Percentiles rank a stretch among this genome's conserved stretches.
These are phyloP conservation scores for Hymenochaete sp. DNA, from an alignment of 1,284 basidiomycete species.

Conservation along the genomic window DNA sequence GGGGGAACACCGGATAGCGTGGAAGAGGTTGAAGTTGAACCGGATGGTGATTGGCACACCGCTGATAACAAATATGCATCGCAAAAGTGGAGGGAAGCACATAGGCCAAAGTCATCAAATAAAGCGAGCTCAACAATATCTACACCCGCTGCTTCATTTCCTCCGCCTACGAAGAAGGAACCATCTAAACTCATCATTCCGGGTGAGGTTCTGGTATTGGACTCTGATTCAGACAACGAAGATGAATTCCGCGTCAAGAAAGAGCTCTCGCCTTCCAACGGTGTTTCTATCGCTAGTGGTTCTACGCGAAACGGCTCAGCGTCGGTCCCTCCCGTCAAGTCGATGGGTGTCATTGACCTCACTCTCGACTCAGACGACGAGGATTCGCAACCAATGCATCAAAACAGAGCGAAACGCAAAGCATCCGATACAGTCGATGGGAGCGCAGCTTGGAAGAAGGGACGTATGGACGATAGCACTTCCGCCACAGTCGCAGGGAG, in stretches of 20 bases:
- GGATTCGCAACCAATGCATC: slow-evolving; percentile 28
- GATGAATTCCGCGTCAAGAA: slow-evolving; percentile 65
- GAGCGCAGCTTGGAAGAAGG: slow-evolving; percentile 6
- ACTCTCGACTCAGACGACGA: slow-evolving; percentile 72
- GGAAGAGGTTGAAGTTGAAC: slow-evolving; percentile 90
- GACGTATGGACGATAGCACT: background rate
- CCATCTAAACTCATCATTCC: slow-evolving; percentile 14
- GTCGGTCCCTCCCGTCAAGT: slow-evolving; percentile 20
- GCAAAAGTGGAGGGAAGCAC: slow-evolving; percentile 51
- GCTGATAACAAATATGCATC: slow-evolving; percentile 80
- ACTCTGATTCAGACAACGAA: slow-evolving; percentile 71
- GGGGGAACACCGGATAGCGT: slow-evolving; percentile 67
- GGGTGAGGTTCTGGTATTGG: slow-evolving; percentile 52
- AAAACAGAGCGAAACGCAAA: slow-evolving; percentile 44
- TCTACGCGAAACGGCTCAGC: slow-evolving; percentile 20
- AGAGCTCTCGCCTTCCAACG: slow-evolving; percentile 56
- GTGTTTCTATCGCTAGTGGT: slow-evolving; percentile 29
- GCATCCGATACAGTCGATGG: slow-evolving; percentile 29
- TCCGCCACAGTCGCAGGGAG: background rate
- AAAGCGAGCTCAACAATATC: background rate
- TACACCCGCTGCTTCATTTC: slow-evolving; percentile 14
- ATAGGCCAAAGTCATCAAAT: slow-evolving; percentile 30
- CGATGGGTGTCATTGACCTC: slow-evolving; percentile 60
- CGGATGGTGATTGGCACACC: slow-evolving; percentile 94
- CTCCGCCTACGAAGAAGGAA: slow-evolving; percentile 25